Evolutionary conservation across 2,329 filamentous ascomycete species (phyloP), one percentile per base, ranked within the genome.

Genomic region (Plenodomus lindquistii): DNA sequence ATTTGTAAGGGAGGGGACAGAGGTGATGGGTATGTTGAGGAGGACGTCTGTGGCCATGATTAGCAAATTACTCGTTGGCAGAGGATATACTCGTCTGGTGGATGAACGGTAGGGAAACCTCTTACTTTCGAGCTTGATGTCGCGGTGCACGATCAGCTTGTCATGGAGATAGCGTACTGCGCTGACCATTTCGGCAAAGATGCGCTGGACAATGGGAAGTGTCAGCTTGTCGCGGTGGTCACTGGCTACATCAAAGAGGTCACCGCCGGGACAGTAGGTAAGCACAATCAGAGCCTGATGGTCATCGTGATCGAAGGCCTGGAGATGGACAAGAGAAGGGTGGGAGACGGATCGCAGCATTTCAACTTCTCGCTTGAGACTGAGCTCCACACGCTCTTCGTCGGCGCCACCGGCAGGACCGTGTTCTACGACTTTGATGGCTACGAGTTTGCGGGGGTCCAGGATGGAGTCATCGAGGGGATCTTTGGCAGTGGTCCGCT

Each of bases 81-180:
- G 42, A 52, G n/a, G n/a, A 62, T 57, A 57, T 60, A 66, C 62
- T 50, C 55, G 43, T 17, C 27, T 37, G 36, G 40, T 29, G 19
- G 35, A 37, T 21, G 47, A 37, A 46, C 37, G 40, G 48, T 42
- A 50, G 38, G 59, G 50, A 52, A 60, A 42, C 29, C 79, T 86
- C 27, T 75, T 81, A 94, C 89, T 99, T 79, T 99, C 94, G 50
- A 99, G 85, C 76, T 99, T 99, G 73, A 99, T 95, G 72, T 99
- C 94, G 51, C 94, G 85, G 70, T 99, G 94, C 44, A 97, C 93
- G 67, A 99, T 96, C 59, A 84, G 86, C 62, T 89, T 80, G 44
- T 84, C 79, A 72, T 99, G 94, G 40, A 99, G 78, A 75, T 97
- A 97, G 48, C 81, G 83, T 29, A 96, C 87, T 0, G 93, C 94